Evolutionary conservation across 2,329 filamentous ascomycete genomes (phyloP).

Genomic region (Clarireedia monteithiana): DNA sequence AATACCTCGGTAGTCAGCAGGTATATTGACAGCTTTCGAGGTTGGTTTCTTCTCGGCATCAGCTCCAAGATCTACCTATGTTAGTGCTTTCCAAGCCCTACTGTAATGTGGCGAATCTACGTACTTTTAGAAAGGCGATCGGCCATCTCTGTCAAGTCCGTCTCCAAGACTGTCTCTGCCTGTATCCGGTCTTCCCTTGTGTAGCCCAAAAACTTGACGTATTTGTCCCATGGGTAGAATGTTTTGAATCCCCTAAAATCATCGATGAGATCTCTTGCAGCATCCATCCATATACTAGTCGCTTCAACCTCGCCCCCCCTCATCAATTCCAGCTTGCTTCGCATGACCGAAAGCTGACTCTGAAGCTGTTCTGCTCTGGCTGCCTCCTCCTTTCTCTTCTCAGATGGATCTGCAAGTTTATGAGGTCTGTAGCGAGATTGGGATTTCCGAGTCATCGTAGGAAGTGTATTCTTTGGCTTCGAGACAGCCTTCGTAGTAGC

Average conservation of each 20-base stretch:
- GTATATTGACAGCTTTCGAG: constrained; percentile 15
- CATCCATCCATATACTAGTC: constrained; percentile 45
- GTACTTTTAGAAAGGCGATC: constrained; percentile 24
- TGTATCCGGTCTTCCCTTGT: constrained; percentile 13
- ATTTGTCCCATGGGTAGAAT: constrained; percentile 61
- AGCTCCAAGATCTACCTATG: constrained; percentile 21
- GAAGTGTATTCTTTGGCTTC: not conserved
- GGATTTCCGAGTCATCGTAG: not conserved
- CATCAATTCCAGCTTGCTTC: constrained; percentile 32
- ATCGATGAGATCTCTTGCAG: constrained; percentile 51
- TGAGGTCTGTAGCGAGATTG: constrained; percentile 2
- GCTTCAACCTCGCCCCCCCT: constrained; percentile 21
- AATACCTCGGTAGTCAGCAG: constrained; percentile 60
- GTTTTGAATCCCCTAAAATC: constrained; percentile 56
- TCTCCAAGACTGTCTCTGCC: constrained; percentile 23
- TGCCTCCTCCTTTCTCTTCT: constrained; percentile 32
- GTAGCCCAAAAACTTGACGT: constrained; percentile 47
- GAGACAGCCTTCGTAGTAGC: not conserved
- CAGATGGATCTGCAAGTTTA: constrained; percentile 19
- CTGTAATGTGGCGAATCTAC: constrained; percentile 1
- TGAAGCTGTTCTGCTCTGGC: constrained; percentile 28
- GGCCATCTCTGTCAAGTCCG: constrained; percentile 24
- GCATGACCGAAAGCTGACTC: constrained; percentile 34
- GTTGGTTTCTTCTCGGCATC: constrained; percentile 13
- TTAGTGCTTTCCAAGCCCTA: constrained; percentile 9